These are phyloP conservation scores for Capsella rubella DNA, from an alignment of 441 rosid genomes.

Conservation along the genomic window DNA sequence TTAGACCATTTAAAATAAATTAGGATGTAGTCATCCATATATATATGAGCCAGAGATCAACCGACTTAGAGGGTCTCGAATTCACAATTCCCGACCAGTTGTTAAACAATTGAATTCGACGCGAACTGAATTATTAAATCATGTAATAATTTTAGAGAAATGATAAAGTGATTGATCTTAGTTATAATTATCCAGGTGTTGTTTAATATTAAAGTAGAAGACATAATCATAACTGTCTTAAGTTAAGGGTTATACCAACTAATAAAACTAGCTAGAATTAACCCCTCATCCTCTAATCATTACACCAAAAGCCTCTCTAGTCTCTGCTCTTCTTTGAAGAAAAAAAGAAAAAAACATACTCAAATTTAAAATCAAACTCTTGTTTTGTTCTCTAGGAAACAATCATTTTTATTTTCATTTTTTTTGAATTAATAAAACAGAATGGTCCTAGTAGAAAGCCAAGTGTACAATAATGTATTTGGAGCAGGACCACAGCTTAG, in stretches of 20 bases:
- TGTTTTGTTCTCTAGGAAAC: constrained; percentile 34
- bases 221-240: constrained; percentile 41
- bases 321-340: not conserved
- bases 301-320: constrained; percentile 32
- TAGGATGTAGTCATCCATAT: constrained; percentile 1
- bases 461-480: constrained; percentile 11
- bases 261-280: constrained; percentile 14
- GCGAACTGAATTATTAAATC: not conserved
- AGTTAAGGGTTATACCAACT: constrained; percentile 18
- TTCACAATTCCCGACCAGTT: not conserved
- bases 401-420: not conserved
- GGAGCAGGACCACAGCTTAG: constrained; percentile 39
- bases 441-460: constrained; percentile 35
- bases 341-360: not conserved
- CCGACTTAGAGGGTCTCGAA: not conserved
- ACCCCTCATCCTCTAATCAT: constrained; percentile 42
- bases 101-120: not conserved
- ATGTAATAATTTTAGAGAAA: constrained; percentile 6
- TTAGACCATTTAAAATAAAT: not conserved
- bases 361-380: constrained; percentile 24
- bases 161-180: not conserved
- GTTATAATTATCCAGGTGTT: constrained; percentile 31
- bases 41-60: constrained; percentile 14
- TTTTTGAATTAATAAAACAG: constrained; percentile 2
- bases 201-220: constrained; percentile 43